Evolutionary conservation across 1,284 basidiomycete species (phyloP), one percentile per base, ranked within the genome.

Genomic region (Papiliotrema nemorosa): DNA sequence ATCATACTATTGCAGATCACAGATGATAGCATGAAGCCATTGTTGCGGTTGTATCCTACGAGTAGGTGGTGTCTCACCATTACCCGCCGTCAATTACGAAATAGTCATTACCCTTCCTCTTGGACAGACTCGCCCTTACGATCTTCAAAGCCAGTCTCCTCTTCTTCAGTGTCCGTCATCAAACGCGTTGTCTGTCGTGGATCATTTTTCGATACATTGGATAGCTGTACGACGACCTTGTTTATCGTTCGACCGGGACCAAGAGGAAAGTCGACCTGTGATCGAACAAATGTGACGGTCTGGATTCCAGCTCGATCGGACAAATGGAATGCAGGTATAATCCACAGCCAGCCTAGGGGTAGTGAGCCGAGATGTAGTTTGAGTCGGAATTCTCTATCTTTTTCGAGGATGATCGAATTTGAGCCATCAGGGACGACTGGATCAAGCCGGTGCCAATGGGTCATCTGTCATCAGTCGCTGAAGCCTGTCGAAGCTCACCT

Each of bases 271-370:
- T 90, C 88, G 20, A 88, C 60, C 45, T 89, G 85, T 57, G 64
- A 64, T 27, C 57, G 55, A 14, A 59, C 54, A 50, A 68, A 68
- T 20, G 47, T 47, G 81, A 82, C 22, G 76, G 77, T 42, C 76
- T 78, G 47, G 84, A 71, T 21, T 69, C 65, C 62, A 7, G 76
- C 73, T 21, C 79, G 77, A 35, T 78, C 77, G 0, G 80, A 76
- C 72, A 89, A 80, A 63, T 90, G 87, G 76, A 90, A 90, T 0
- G 83, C 78, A 0, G 88, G 88, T 53, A 90, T 82, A 63, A 90
- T 78, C 88, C 88, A 90, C 47, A 84, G 70, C 88, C 88, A 90
- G 24, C 85, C 84, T 70, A 90, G 81, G 58, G 86, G 83, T 1
- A 88, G 78, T 79, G 87, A 66, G 26, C 85, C 87, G 65, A 87